Evolutionary conservation across 345 rosid species (phyloP).

Genomic region (Noccaea bulbosa): DNA sequence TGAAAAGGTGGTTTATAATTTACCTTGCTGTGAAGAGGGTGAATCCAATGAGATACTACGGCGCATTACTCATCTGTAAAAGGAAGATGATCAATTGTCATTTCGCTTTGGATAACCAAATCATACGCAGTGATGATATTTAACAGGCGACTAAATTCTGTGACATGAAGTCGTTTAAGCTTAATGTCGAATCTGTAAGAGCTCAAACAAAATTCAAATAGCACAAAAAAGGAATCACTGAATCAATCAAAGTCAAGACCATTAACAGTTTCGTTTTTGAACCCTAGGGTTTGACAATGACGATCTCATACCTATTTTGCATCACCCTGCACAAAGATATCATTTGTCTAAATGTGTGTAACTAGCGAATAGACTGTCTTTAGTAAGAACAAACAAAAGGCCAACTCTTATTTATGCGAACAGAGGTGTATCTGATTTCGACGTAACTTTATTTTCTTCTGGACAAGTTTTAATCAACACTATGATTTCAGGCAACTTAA

Average conservation of each 20-base stretch:
- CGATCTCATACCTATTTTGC: slow-evolving; percentile 9
- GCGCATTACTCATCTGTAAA: slow-evolving; percentile 39
- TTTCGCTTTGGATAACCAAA: neutral
- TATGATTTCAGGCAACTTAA: neutral
- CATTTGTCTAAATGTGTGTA: slow-evolving; percentile 11
- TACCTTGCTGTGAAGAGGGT: slow-evolving; percentile 39
- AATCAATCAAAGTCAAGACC: slow-evolving; percentile 8
- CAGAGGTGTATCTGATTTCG: neutral
- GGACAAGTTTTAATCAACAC: neutral
- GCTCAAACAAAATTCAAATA: slow-evolving; percentile 11
- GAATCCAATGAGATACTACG: slow-evolving; percentile 25
- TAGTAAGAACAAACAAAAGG: neutral
- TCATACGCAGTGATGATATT: neutral
- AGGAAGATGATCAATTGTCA: slow-evolving; percentile 7
- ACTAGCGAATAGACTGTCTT: neutral
- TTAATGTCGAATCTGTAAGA: neutral
- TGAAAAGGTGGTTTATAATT: neutral
- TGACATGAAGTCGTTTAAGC: slow-evolving; percentile 12
- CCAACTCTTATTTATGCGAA: neutral
- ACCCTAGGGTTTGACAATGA: slow-evolving; percentile 11
- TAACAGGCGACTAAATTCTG: neutral
- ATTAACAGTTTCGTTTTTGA: neutral
- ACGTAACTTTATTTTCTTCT: neutral
- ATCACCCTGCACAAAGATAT: neutral
- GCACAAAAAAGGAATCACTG: neutral